phyloP scores from a whole-genome alignment of 2,329 filamentous ascomycete genomes.

The Penicillium sp. region DNA sequence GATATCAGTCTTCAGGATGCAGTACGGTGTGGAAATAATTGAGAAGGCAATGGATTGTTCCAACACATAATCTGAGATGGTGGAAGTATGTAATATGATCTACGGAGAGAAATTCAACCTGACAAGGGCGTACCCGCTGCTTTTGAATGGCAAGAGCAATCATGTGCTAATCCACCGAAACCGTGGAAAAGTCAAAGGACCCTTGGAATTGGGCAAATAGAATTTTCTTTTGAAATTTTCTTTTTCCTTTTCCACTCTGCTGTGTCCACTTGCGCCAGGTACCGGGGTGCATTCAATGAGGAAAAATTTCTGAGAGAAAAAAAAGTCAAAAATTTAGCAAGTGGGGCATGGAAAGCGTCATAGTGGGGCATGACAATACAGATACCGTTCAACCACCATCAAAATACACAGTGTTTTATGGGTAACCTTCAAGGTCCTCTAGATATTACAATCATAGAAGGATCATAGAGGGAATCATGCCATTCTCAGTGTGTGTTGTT shows the following conservation, averaged over 20 bases:
- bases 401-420: constrained; percentile 7
- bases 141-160: constrained; percentile 24
- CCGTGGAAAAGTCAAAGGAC: constrained; percentile 21
- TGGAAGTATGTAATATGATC: constrained; percentile 8
- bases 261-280: constrained; percentile 6
- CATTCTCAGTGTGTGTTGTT: background rate
- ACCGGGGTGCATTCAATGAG: constrained; percentile 6
- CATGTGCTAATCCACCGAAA: constrained; percentile 23
- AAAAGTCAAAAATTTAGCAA: background rate
- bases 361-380: constrained; percentile 25
- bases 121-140: constrained; percentile 15
- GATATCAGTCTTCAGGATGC: constrained; percentile 19
- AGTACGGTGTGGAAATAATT: constrained; percentile 26
- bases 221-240: background rate
- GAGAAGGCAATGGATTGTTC: constrained; percentile 12
- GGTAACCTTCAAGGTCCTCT: constrained; percentile 4
- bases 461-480: no score
- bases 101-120: constrained; percentile 11
- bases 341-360: constrained; percentile 25
- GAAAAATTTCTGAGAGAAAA: background rate
- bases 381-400: constrained; percentile 15
- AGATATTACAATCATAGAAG: no score
- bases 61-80: constrained; percentile 17
- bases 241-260: background rate
- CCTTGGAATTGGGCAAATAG: background rate